A percentile compares a stretch with the other conserved stretches of the same genome.
phyloP scores from a whole-genome alignment of 2,329 filamentous ascomycete genomes.

The Gliomastix tumulicola region DNA sequence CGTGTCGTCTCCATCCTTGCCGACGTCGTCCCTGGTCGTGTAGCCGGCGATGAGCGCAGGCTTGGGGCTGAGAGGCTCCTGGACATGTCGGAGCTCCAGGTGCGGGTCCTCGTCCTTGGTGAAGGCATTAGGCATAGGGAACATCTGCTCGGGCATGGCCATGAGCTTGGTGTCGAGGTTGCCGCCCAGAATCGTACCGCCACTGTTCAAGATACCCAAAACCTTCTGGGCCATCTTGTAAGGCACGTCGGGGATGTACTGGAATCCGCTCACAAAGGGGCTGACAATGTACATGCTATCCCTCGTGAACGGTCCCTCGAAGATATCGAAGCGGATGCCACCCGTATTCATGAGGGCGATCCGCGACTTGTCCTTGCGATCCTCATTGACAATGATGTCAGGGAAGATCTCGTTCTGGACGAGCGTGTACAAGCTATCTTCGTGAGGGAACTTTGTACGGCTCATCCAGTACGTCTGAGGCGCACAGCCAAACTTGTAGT shows the following conservation, averaged over 20 bases:
- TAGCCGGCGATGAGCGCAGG: slow-evolving; percentile 61
- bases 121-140: slow-evolving; percentile 7
- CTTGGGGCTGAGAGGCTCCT: slow-evolving; percentile 19
- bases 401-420: slow-evolving; percentile 71
- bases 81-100: slow-evolving; percentile 20
- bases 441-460: slow-evolving; percentile 64
- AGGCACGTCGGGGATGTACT: slow-evolving; percentile 73
- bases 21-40: slow-evolving; percentile 80
- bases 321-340: slow-evolving; percentile 90
- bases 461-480: slow-evolving; percentile 77
- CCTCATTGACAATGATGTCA: slow-evolving; percentile 49
- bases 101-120: slow-evolving; percentile 12
- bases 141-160: slow-evolving; percentile 39
- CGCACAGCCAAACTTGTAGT: slow-evolving; percentile 74
- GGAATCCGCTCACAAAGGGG: slow-evolving; percentile 77
- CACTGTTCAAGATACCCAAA: slow-evolving; percentile 49
- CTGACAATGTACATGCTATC: slow-evolving; percentile 83
- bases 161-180: slow-evolving; percentile 36
- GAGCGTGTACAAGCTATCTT: slow-evolving; percentile 75
- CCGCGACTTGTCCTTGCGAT: slow-evolving; percentile 53
- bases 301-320: slow-evolving; percentile 82
- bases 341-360: slow-evolving; percentile 83
- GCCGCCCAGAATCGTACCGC: slow-evolving; percentile 37
- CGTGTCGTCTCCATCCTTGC: slow-evolving; percentile 83
- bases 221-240: slow-evolving; percentile 68